Conservation (phyloP, 148 eudicot species). For the Spergularia marina region DNA sequence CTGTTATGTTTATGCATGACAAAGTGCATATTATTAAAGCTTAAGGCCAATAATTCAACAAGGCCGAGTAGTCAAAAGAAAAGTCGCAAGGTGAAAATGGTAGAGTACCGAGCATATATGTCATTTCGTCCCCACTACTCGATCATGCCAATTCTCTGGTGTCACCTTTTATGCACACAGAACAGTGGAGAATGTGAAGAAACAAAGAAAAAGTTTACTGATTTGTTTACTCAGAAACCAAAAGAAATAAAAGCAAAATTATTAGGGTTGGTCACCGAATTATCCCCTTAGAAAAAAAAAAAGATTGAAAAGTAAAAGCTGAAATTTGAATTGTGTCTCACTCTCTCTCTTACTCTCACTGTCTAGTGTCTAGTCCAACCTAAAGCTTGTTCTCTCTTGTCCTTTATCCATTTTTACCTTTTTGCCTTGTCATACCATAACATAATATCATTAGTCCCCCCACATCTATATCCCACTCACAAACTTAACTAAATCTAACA, state of each 20-base stretch:
- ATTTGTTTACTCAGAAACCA: neutral
- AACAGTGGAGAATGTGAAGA: conserved; percentile 1
- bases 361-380: conserved; percentile 14
- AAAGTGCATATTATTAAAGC: neutral
- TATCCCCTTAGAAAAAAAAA: conserved; percentile 17
- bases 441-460: conserved; percentile 30
- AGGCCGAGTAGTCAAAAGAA: conserved; percentile 5
- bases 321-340: conserved; percentile 30
- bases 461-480: conserved; percentile 5
- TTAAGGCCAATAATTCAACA: neutral
- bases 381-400: too few species aligned
- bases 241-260: conserved; percentile 6
- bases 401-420: conserved; percentile 17
- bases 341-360: neutral
- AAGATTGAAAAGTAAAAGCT: conserved; percentile 30
- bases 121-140: conserved; percentile 14
- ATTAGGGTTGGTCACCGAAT: conserved; percentile 17
- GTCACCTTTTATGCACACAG: conserved; percentile 21
- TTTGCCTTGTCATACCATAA: conserved; percentile 22
- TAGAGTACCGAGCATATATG: neutral
- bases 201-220: conserved; percentile 6
- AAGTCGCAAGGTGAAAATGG: conserved; percentile 8
- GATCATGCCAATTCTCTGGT: conserved; percentile 12
- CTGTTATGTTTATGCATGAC: conserved; percentile 8
- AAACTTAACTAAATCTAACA: neutral